These are phyloP conservation scores for Pinus taeda DNA, from an alignment of 75 land plant species.

Conservation along the genomic window DNA sequence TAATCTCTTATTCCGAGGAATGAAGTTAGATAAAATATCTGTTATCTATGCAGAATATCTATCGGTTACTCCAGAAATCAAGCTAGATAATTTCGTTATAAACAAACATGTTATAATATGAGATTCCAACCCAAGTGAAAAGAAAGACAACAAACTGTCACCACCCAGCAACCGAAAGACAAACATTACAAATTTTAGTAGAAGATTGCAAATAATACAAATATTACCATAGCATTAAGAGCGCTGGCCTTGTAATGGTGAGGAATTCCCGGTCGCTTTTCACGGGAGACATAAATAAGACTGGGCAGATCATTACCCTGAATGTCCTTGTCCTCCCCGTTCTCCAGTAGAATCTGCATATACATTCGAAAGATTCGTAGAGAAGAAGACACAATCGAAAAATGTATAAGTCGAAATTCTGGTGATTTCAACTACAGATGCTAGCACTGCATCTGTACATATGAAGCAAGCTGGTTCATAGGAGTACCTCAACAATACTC, in stretches of 20 bases:
- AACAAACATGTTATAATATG: no score
- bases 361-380: no score
- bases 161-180: no score
- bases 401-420: neutral
- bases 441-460: neutral
- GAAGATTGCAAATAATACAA: conserved; percentile 5
- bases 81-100: no score
- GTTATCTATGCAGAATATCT: no score
- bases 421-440: no score
- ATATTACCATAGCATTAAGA: conserved; percentile 46
- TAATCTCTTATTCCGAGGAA: no score
- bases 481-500: conserved; percentile 7
- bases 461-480: neutral
- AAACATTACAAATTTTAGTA: no score
- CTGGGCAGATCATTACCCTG: conserved; percentile 30
- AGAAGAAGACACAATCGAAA: neutral
- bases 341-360: conserved; percentile 37
- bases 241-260: conserved; percentile 67
- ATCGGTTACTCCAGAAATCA: no score
- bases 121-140: no score
- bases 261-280: conserved; percentile 24
- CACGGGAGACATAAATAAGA: conserved; percentile 50
- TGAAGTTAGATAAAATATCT: no score
- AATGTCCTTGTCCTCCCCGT: conserved; percentile 21
- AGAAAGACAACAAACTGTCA: no score